Evolutionary conservation across 1,284 basidiomycete species (phyloP).

Genomic region (Malassezia restricta): DNA sequence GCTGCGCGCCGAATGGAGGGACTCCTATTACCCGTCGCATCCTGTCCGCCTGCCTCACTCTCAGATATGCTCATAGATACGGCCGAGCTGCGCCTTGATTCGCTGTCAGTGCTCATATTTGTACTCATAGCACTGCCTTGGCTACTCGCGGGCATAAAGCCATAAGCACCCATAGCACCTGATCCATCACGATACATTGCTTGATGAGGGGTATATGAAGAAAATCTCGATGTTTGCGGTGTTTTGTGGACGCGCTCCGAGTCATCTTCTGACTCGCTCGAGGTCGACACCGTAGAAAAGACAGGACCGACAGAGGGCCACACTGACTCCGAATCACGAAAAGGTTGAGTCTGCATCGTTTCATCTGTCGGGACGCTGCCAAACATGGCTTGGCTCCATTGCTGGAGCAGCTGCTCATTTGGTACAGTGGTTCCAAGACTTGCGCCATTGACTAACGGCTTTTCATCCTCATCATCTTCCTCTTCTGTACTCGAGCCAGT

Average conservation of each 20-base stretch:
- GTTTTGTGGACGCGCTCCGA: not conserved
- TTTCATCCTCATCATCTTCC: conserved; percentile 17
- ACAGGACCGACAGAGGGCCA: conserved; percentile 9
- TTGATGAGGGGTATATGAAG: not conserved
- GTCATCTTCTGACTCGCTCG: conserved; percentile 16
- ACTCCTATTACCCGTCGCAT: conserved; percentile 18
- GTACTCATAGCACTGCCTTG: conserved; percentile 31
- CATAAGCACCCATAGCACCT: conserved; percentile 31
- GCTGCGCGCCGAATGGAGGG: conserved; percentile 32
- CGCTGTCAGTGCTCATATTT: not conserved
- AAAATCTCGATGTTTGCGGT: not conserved
- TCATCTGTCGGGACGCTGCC: not conserved
- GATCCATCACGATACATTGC: conserved; percentile 6
- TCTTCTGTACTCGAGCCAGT: conserved; percentile 15
- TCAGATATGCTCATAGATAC: conserved; percentile 15
- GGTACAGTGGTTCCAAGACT: not conserved
- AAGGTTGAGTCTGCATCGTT: not conserved
- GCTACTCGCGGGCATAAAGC: conserved; percentile 35
- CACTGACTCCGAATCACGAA: not conserved
- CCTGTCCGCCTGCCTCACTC: conserved; percentile 11
- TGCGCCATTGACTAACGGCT: not conserved
- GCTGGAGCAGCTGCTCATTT: conserved; percentile 12
- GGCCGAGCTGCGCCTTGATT: not conserved
- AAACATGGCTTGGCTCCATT: conserved; percentile 15
- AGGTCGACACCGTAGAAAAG: conserved; percentile 13